These are phyloP conservation scores for Pseudocercospora fuligena DNA, from an alignment of 2,329 filamentous ascomycete species.

Conservation along the genomic window DNA sequence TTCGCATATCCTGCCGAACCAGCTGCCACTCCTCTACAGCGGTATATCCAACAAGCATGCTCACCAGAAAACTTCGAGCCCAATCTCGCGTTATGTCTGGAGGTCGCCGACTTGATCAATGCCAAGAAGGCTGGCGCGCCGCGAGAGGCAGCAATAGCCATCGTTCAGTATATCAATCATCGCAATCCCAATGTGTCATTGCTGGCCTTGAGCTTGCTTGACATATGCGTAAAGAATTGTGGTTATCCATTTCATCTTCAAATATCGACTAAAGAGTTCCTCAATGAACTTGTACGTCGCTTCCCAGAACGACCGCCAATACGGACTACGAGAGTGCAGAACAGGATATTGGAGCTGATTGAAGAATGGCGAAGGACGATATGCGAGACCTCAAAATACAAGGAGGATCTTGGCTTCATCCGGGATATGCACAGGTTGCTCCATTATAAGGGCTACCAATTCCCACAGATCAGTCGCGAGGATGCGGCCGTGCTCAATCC, in stretches of 20 bases:
- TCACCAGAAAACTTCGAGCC: conserved; percentile 98
- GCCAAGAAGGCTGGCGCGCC: conserved; percentile 95
- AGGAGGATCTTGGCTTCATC: conserved; percentile 94
- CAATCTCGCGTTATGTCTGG: conserved; percentile 92
- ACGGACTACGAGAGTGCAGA: conserved; percentile 83
- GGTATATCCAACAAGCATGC: conserved; percentile 95
- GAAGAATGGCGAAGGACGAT: conserved; percentile 99
- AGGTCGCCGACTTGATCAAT: conserved; percentile 96
- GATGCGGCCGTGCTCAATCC: conserved; percentile 97
- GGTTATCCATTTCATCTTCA: conserved; percentile 98
- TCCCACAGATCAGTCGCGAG: conserved; percentile 88
- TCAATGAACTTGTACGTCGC: conserved; percentile 94
- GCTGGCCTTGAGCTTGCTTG: conserved; percentile 84
- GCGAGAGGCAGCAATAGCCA: conserved; percentile 89
- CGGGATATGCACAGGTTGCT: conserved; percentile 95
- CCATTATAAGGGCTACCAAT: conserved; percentile 96
- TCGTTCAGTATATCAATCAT: conserved; percentile 94
- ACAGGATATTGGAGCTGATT: conserved; percentile 91
- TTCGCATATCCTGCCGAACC: conserved; percentile 82
- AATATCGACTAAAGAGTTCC: conserved; percentile 97
- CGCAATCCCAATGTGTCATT: conserved; percentile 94
- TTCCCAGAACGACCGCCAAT: conserved; percentile 93
- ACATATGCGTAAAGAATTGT: conserved; percentile 99
- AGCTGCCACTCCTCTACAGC: conserved; percentile 83
- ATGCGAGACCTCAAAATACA: conserved; percentile 96